These are phyloP conservation scores for Rhododendron simsii DNA, from an alignment of 148 eudicot species.

Conservation along the genomic window DNA sequence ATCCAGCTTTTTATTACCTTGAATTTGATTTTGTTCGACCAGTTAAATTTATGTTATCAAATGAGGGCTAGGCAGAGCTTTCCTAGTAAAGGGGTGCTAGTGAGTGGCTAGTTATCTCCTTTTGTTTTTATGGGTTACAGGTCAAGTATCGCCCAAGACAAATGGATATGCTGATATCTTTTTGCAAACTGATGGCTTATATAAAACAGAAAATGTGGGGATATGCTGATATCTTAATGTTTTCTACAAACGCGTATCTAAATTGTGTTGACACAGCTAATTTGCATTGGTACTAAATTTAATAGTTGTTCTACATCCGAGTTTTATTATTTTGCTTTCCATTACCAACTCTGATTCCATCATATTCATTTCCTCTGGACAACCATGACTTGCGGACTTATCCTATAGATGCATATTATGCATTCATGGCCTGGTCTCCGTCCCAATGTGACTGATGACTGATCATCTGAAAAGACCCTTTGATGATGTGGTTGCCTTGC, in stretches of 20 bases:
- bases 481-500: not conserved
- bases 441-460: not conserved
- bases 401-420: not conserved
- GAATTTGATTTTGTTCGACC: not conserved
- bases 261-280: no score
- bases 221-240: not conserved
- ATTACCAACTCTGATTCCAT: not conserved
- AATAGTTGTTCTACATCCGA: not conserved
- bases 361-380: not conserved
- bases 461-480: not conserved
- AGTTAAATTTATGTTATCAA: not conserved
- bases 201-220: not conserved
- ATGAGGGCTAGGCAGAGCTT: not conserved
- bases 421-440: not conserved
- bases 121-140: not conserved
- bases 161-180: not conserved
- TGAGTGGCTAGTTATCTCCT: not conserved
- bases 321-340: not conserved
- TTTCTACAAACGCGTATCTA: not conserved
- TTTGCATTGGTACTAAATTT: not conserved
- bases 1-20: not conserved
- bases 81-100: not conserved
- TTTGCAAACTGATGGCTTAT: not conserved
- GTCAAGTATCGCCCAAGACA: not conserved
- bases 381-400: not conserved